Evolutionary conservation across 768 basidiomycete genomes (phyloP).

Genomic region (Leccinellum albellum): DNA sequence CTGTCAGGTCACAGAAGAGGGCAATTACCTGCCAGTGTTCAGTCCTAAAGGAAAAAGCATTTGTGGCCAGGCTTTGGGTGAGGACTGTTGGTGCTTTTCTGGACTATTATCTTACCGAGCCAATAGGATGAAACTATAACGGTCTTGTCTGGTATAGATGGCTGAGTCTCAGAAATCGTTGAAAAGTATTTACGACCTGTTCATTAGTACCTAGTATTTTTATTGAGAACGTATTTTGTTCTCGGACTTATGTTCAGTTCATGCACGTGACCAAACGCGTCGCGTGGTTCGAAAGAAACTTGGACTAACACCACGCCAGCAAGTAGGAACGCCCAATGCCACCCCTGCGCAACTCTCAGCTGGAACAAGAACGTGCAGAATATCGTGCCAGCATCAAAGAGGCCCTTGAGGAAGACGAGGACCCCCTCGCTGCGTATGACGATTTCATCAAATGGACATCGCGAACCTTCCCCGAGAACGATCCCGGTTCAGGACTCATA

Average conservation of each 20-base stretch:
- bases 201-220: too few species aligned
- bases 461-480: slow-evolving; percentile 69
- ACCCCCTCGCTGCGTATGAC: slow-evolving; percentile 82
- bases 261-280: slow-evolving; percentile 30
- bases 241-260: not conserved
- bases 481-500: slow-evolving; percentile 67
- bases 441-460: slow-evolving; percentile 88
- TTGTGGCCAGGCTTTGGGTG: slow-evolving; percentile 34
- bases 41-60: slow-evolving; percentile 28
- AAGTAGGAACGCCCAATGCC: slow-evolving; percentile 21
- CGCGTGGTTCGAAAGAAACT: slow-evolving; percentile 22
- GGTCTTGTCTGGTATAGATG: slow-evolving; percentile 18
- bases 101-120: not conserved
- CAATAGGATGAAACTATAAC: slow-evolving; percentile 22
- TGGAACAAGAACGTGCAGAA: slow-evolving; percentile 30
- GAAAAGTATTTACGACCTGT: slow-evolving; percentile 4
- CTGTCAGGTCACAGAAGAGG: slow-evolving; percentile 26
- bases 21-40: slow-evolving; percentile 27
- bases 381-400: slow-evolving; percentile 41
- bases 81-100: not conserved
- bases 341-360: slow-evolving; percentile 21
- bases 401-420: slow-evolving; percentile 70
- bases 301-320: not conserved
- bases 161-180: slow-evolving; percentile 21
- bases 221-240: not conserved